phyloP scores from a whole-genome alignment of 176 grass and related monocot species.

The Bonia amplexicaulis region DNA sequence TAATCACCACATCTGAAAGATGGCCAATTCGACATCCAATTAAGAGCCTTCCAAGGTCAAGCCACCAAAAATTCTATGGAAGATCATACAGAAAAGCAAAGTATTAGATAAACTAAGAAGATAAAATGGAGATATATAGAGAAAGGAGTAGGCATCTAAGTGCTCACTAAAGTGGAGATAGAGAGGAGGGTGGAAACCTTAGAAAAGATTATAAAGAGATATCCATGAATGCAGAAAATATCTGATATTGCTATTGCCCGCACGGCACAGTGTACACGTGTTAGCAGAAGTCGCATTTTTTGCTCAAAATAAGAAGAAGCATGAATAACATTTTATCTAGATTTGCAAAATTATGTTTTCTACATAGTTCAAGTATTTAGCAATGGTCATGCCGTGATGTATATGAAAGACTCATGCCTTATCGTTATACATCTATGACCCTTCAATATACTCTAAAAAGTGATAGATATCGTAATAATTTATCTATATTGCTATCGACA shows the following conservation, averaged over 20 bases:
- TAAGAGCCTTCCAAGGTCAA: no score
- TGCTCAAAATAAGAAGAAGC: neutral
- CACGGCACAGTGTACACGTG: no score
- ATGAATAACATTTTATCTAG: conserved; percentile 6
- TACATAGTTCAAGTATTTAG: conserved; percentile 10
- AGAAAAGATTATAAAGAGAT: conserved; percentile 58
- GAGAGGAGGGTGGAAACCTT: conserved; percentile 29
- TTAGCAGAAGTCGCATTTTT: no score
- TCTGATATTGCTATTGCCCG: no score
- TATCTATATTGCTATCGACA: neutral
- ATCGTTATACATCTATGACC: neutral
- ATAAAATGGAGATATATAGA: no score
- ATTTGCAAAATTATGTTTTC: conserved; percentile 11
- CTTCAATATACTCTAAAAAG: neutral
- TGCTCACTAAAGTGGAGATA: no score
- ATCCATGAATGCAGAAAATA: conserved; percentile 46
- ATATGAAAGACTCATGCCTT: neutral
- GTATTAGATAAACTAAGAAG: no score
- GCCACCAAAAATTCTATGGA: no score
- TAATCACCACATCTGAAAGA: conserved; percentile 80
- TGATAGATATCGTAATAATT: neutral
- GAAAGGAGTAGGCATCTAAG: no score
- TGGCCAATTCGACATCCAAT: conserved; percentile 33
- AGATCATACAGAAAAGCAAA: no score
- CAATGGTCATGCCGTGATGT: neutral